A percentile compares a stretch with the other conserved stretches of the same genome.
These are phyloP conservation scores for Calonectria honghensis DNA, from an alignment of 2,329 filamentous ascomycete species.

Conservation along the genomic window DNA sequence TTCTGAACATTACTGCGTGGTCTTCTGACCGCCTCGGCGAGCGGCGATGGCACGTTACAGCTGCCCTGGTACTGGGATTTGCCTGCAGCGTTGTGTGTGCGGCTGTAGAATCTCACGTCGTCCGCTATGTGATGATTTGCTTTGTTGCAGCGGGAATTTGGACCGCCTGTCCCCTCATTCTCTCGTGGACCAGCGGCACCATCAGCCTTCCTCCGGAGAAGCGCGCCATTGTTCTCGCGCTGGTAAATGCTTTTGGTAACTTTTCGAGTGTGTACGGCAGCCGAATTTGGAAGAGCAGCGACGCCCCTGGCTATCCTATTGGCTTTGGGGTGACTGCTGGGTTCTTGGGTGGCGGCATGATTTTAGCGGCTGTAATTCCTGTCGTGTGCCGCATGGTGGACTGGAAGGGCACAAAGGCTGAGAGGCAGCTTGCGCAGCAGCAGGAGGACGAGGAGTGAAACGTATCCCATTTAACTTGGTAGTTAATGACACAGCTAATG, in stretches of 20 bases:
- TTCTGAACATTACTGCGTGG: conserved; percentile 32
- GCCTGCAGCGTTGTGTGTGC: conserved; percentile 31
- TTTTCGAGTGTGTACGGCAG: conserved; percentile 40
- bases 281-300: conserved; percentile 53
- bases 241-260: conserved; percentile 41
- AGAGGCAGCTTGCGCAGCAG: conserved; percentile 23
- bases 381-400: conserved; percentile 43
- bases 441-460: not conserved
- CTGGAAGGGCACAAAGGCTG: conserved; percentile 38
- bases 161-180: conserved; percentile 33
- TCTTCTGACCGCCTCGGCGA: conserved; percentile 37
- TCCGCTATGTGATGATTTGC: conserved; percentile 45
- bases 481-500: not conserved
- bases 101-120: not conserved
- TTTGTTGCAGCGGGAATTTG: conserved; percentile 34
- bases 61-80: conserved; percentile 15
- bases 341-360: conserved; percentile 53
- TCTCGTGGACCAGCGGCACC: conserved; percentile 40
- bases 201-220: conserved; percentile 34
- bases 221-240: conserved; percentile 28
- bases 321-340: conserved; percentile 57
- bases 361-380: conserved; percentile 52
- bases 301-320: conserved; percentile 53
- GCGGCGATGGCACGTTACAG: conserved; percentile 30
- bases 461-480: not conserved